Base-by-base conservation (phyloP, 495 filamentous ascomycete species). In the Lepidopterella palustris region DNA sequence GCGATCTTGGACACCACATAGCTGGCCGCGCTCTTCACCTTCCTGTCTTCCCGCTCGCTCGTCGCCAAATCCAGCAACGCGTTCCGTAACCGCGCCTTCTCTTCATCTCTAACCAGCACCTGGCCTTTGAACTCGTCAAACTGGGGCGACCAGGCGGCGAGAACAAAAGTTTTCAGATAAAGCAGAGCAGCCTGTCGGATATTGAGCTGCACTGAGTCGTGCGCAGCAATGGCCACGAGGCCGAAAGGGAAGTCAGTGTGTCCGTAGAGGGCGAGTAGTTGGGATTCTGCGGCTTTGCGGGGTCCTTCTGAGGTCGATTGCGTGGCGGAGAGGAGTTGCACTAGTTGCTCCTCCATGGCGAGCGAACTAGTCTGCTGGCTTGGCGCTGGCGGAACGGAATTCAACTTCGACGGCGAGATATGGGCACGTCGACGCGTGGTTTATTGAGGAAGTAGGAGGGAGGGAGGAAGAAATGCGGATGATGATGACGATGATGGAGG, bases 1-100 rank as follows among this genome's bases (percentile, higher is more conserved):
- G 95, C 93, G 62, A 98, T 95, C 76, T 97, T 97, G 78, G 89
- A 90, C 54, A 97, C 89, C n/a, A 88, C 89, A 68, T 86, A 87
- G 70, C 92, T 92, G 25, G 93, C 89, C 5, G 87, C 85, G 23
- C 82, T 80, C 72, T 92, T 90, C 60, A 97, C 82, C 72, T 91
- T 95, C 63, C 90, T 81, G 67, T 95, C 87, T 4, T 86, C 84
- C 51, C 88, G 84, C 5, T 76, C 77, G 57, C 80, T 82, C n/a
- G 91, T 87, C 32, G 88, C 87, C 26, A 97, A 77, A 29, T 87
- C 80, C 18, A 98, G 77, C 42, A 97, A 72, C 23, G 76, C 74
- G 25, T 79, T 74, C 59, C 90, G 80, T 54, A 97, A 77, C 64
- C 85, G 81, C 21, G 82, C 79, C 73, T 95, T 96, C 59, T 83